Percentiles rank a stretch among this genome's conserved stretches.
These are phyloP conservation scores for Beta vulgaris DNA, from an alignment of 148 eudicot genomes.

Conservation along the genomic window DNA sequence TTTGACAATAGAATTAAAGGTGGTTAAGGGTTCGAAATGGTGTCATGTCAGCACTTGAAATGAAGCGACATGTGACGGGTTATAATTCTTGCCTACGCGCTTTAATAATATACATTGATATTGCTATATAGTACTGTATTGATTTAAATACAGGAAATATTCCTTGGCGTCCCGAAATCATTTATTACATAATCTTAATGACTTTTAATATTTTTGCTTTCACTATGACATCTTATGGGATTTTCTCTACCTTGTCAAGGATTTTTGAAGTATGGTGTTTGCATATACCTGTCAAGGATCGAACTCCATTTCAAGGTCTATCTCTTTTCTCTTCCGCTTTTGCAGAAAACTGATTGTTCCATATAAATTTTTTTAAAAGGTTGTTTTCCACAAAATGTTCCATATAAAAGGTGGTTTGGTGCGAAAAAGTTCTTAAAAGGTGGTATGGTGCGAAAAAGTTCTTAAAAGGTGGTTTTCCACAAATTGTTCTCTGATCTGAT, in stretches of 20 bases:
- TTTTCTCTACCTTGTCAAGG: constrained; percentile 33
- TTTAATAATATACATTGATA: too few species aligned
- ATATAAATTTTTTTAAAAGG: too few species aligned
- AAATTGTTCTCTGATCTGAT: neutral
- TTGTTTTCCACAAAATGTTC: too few species aligned
- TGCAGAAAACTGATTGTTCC: neutral
- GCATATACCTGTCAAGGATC: constrained; percentile 54
- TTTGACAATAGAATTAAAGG: too few species aligned
- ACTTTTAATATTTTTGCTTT: constrained; percentile 8
- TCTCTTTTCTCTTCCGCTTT: neutral
- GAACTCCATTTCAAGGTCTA: constrained; percentile 53
- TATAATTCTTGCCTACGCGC: too few species aligned
- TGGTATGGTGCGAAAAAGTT: too few species aligned
- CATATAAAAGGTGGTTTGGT: too few species aligned
- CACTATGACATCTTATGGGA: constrained; percentile 16
- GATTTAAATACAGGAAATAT: neutral
- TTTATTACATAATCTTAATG: neutral
- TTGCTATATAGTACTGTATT: neutral
- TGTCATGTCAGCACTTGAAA: too few species aligned
- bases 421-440: too few species aligned
- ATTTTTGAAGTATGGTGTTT: constrained; percentile 59
- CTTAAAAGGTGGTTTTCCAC: too few species aligned
- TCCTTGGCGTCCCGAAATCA: neutral
- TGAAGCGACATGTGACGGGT: too few species aligned
- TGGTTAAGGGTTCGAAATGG: too few species aligned